Percentiles rank a stretch among this genome's conserved stretches.
Conservation (phyloP, 2,329 filamentous ascomycete species). For the Elsinoe arachidis region DNA sequence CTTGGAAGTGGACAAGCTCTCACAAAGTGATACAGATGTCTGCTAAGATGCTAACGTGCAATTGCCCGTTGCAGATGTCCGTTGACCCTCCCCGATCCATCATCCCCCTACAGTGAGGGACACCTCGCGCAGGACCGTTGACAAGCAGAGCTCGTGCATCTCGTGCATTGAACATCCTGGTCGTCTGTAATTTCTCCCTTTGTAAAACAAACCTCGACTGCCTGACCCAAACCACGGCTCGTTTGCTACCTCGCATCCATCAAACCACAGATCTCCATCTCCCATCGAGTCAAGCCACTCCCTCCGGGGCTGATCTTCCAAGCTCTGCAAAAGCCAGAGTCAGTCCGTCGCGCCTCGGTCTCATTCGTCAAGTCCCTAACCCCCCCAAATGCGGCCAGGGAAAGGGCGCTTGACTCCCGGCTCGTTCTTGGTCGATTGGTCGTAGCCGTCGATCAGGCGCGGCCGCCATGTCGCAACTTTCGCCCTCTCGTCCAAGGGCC, state of each 20-base stretch:
- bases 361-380: not conserved
- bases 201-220: not conserved
- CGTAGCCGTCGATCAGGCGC: slow-evolving; percentile 12
- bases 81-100: no score
- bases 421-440: not conserved
- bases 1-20: not conserved
- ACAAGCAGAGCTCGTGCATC: slow-evolving; percentile 3
- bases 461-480: slow-evolving; percentile 11
- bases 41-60: not conserved
- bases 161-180: not conserved
- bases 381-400: slow-evolving; percentile 8
- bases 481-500: slow-evolving; percentile 11
- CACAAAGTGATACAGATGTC: not conserved
- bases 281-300: not conserved
- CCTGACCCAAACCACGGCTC: not conserved
- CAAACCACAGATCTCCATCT: slow-evolving; percentile 7
- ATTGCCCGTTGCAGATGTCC: not conserved
- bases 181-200: not conserved
- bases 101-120: no score
- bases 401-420: slow-evolving; percentile 11
- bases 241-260: not conserved
- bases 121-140: slow-evolving; percentile 4
- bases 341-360: not conserved
- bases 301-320: not conserved
- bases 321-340: not conserved